A percentile compares a stretch with the other conserved stretches of the same genome.
phyloP scores from a whole-genome alignment of 1,284 basidiomycete species.

The Psilocybe mexicana region DNA sequence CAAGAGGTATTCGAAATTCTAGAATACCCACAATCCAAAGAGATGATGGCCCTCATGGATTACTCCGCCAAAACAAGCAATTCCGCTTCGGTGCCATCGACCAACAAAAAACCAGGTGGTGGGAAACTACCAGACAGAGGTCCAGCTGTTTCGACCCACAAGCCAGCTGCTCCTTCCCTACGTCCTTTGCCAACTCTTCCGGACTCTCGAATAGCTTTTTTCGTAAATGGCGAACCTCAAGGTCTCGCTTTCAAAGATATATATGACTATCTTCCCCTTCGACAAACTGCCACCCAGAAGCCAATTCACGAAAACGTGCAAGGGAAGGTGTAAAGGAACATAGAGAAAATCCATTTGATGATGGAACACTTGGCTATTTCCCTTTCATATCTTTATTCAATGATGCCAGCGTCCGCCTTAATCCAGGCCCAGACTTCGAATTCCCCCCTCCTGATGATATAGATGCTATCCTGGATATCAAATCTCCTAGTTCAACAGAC shows the following conservation, averaged over 20 bases:
- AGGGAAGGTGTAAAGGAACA: constrained; percentile 73
- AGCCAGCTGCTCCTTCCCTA: constrained; percentile 38
- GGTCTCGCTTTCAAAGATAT: constrained; percentile 87
- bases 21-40: constrained; percentile 90
- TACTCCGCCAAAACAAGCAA: constrained; percentile 58
- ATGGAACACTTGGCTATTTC: constrained; percentile 95
- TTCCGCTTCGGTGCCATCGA: constrained; percentile 58
- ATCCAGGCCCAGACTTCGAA: constrained; percentile 86
- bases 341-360: constrained; percentile 86
- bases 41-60: constrained; percentile 90
- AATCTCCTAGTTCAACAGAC: constrained; percentile 4
- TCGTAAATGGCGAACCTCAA: constrained; percentile 88
- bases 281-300: constrained; percentile 55
- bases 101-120: constrained; percentile 64
- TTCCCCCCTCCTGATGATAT: constrained; percentile 78
- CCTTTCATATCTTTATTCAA: constrained; percentile 94
- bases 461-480: constrained; percentile 52
- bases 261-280: constrained; percentile 91
- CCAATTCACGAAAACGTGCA: constrained; percentile 55
- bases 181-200: constrained; percentile 73
- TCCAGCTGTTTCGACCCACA: constrained; percentile 24
- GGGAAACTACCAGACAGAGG: constrained; percentile 63
- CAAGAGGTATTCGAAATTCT: constrained; percentile 95
- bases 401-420: constrained; percentile 81
- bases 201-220: constrained; percentile 85